phyloP scores from a whole-genome alignment of 139 green algal genomes.

The Auxenochlorella pyrenoidosa region DNA sequence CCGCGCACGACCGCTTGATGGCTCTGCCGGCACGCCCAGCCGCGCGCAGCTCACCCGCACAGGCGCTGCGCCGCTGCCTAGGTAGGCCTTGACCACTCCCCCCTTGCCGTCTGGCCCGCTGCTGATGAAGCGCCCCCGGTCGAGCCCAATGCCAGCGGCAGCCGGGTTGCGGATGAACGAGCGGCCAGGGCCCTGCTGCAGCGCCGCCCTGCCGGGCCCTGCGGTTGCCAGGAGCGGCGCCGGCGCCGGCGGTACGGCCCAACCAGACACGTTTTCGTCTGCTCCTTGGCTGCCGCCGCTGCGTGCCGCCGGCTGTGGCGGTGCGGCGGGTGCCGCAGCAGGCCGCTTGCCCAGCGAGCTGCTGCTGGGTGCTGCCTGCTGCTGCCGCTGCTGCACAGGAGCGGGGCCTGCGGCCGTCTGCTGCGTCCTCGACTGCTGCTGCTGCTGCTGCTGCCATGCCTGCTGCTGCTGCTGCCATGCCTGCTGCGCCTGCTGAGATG shows the following conservation, averaged over 20 bases:
- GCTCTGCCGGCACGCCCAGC: too few relatives aligned
- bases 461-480: not conserved
- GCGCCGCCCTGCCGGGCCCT: constrained; percentile 9
- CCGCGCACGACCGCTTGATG: not conserved
- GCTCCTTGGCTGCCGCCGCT: not conserved
- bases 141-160: constrained; percentile 26
- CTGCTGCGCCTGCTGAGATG: not conserved
- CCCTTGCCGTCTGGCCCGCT: constrained; percentile 49
- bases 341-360: constrained; percentile 22
- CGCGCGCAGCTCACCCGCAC: not conserved
- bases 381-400: not conserved
- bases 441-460: not conserved
- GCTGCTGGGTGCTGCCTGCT: not conserved
- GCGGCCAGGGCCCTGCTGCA: constrained; percentile 26
- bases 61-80: not conserved
- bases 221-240: not conserved
- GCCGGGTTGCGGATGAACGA: constrained; percentile 37
- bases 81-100: constrained; percentile 23
- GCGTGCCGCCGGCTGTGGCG: not conserved
- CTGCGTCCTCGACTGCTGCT: not conserved
- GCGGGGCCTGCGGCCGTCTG: constrained; percentile 2
- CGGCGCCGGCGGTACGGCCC: not conserved
- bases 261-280: not conserved
- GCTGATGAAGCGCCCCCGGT: constrained; percentile 39
- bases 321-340: not conserved